These are phyloP conservation scores for Aspergillus asperescens DNA, from an alignment of 495 filamentous ascomycete genomes.

Conservation along the genomic window DNA sequence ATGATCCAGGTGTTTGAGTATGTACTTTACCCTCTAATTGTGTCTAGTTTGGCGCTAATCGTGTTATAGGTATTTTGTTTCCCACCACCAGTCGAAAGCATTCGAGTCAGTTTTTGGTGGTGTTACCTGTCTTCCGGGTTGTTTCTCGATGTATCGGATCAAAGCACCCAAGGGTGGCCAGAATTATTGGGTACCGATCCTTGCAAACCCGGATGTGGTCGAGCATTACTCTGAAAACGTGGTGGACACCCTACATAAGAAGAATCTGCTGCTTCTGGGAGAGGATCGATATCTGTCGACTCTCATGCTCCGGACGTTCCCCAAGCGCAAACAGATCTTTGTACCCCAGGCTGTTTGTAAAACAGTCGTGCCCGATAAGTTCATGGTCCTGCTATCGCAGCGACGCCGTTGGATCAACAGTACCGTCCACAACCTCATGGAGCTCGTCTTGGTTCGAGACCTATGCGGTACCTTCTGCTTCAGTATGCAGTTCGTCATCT, in stretches of 20 bases:
- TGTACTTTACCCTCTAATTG: conserved; percentile 15
- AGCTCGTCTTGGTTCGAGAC: conserved; percentile 91
- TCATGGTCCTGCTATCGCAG: conserved; percentile 88
- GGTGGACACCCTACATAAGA: conserved; percentile 97
- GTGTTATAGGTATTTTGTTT: conserved; percentile 74
- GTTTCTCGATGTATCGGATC: conserved; percentile 99
- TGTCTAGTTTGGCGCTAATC: not conserved
- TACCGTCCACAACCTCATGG: conserved; percentile 98
- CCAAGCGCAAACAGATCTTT: conserved; percentile 98
- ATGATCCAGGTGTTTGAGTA: conserved; percentile 99
- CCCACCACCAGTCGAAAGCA: conserved; percentile 91
- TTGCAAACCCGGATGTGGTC: conserved; percentile 97
- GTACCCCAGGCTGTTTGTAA: conserved; percentile 99
- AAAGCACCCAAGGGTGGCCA: conserved; percentile 97
- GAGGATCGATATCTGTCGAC: conserved; percentile 97
- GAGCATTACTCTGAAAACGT: conserved; percentile 99
- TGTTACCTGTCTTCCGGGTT: conserved; percentile 97
- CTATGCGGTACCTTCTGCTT: conserved; percentile 99
- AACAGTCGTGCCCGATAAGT: conserved; percentile 89
- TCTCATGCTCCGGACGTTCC: conserved; percentile 97
- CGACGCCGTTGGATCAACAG: conserved; percentile 98
- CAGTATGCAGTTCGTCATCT: conserved; percentile 98
- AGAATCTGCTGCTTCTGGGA: conserved; percentile 91
- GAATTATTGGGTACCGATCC: conserved; percentile 99
- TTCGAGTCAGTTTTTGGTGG: conserved; percentile 99